Percentiles rank a stretch among this genome's conserved stretches.
Conservation (phyloP, 2,329 filamentous ascomycete genomes). For the Arthrobotrys megalospora region DNA sequence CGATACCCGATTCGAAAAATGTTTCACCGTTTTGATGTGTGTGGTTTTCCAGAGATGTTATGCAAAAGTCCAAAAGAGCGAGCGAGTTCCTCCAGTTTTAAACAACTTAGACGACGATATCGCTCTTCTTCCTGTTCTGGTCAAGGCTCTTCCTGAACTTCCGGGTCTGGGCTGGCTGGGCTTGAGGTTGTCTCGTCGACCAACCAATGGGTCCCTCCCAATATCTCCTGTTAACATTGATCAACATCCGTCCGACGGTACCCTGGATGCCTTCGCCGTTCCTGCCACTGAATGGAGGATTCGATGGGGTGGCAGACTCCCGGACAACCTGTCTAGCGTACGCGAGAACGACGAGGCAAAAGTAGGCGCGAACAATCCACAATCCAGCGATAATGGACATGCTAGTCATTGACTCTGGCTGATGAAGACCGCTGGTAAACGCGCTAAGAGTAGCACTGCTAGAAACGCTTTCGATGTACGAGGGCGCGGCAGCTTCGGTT, state of each 20-base stretch:
- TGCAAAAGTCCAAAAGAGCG: conserved; percentile 7
- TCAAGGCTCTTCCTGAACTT: conserved; percentile 63
- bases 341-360: conserved; percentile 85
- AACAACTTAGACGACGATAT: conserved; percentile 49
- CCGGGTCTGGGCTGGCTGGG: conserved; percentile 35
- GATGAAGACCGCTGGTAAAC: conserved; percentile 74
- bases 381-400: conserved; percentile 82
- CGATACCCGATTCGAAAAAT: conserved; percentile 2
- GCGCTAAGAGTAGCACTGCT: conserved; percentile 66
- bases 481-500: conserved; percentile 67
- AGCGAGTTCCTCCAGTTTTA: conserved; percentile 9
- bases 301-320: conserved; percentile 69
- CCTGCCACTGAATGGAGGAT: conserved; percentile 70
- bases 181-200: conserved; percentile 52
- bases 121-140: conserved; percentile 62
- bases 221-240: conserved; percentile 80
- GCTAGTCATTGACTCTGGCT: conserved; percentile 79
- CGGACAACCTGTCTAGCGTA: conserved; percentile 84
- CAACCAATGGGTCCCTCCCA: conserved; percentile 71
- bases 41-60: background rate
- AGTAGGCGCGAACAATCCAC: conserved; percentile 84
- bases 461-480: conserved; percentile 66
- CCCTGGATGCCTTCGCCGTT: conserved; percentile 85
- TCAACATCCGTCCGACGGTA: conserved; percentile 82
- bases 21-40: conserved; percentile 7